Evolutionary conservation across 2,329 filamentous ascomycete species (phyloP), one percentile per base, ranked within the genome.

Genomic region (Aspergillus neoniger): DNA sequence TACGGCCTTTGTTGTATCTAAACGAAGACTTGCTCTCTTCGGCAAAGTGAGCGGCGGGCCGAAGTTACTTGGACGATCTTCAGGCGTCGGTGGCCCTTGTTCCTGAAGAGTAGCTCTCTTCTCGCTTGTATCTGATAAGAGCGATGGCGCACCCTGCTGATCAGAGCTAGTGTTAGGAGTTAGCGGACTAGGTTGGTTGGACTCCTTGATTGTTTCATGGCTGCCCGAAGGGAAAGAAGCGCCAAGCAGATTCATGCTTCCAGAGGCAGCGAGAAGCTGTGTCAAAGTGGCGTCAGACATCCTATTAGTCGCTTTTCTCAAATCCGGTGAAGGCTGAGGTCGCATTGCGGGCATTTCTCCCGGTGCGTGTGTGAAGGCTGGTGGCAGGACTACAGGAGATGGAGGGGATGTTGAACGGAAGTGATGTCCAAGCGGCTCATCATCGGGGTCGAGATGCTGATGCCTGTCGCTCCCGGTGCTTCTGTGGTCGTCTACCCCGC

Each of bases 251-350:
- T 79, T 72, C 52, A 86, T 75, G 21, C 84, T 85, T 57, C 85
- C 86, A 49, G 65, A 89, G n/a, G 67, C 90, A 66, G 88, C 89
- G 32, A 86, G 87, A 72, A 98, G 82, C 72, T 97, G 92, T 48
- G 88, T 84, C 49, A 97, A 81, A 0, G 94, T 98, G 1, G 87
- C 88, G 67, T 83, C 85, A 25, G 95, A 96, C 74, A 98, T 88
- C 21, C 92, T 88, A 67, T 89, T 92, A 67, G 92, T 95, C 55
- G 91, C 91, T 65, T 88, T 88, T 63, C 91, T 88, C 69, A 94
- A 82, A 71, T 95, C 91, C 14, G 90, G 86, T 30, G 91, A 88
- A 60, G 91, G 86, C 67, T 90, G 87, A 0, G 91, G 91, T 63
- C 86, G 86, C 61, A 85, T 87, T 1, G 82, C 81, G 5, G 92